Evolutionary conservation across 2,329 filamentous ascomycete genomes (phyloP).

Genomic region (Cercospora sp.): DNA sequence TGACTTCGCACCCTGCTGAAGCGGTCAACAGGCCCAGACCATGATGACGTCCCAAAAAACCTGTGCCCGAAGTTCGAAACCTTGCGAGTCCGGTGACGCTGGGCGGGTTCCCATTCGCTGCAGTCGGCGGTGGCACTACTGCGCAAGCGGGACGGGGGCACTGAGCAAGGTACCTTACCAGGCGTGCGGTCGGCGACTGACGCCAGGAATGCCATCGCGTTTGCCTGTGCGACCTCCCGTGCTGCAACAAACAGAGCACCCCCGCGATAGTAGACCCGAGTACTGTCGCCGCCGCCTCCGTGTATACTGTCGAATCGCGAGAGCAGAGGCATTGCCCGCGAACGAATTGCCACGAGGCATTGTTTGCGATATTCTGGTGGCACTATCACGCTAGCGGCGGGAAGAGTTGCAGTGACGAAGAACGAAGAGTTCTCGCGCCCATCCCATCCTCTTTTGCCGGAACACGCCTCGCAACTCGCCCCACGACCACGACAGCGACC

Average conservation of each 20-base stretch:
- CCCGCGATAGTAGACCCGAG: neutral
- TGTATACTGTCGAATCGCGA: neutral
- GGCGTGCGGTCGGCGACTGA: neutral
- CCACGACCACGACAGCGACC: neutral
- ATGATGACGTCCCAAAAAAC: neutral
- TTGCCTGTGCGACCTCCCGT: neutral
- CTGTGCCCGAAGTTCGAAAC: neutral
- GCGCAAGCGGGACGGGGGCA: neutral
- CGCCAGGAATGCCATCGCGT: neutral
- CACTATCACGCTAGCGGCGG: neutral
- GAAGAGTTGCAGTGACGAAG: conserved; percentile 2
- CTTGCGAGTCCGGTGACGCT: neutral
- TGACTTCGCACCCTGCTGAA: neutral
- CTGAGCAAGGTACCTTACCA: neutral
- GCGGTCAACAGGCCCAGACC: neutral
- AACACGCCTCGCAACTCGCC: neutral
- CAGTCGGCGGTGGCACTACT: neutral
- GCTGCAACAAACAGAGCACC: neutral
- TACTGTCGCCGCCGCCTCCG: neutral
- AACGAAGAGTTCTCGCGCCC: neutral
- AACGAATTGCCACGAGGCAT: neutral
- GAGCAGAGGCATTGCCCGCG: neutral
- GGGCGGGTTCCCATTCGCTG: neutral
- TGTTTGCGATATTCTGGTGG: neutral
- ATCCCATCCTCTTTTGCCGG: conserved; percentile 6